Evolutionary conservation across 129 eudicot genomes (phyloP).

Genomic region (Dittrichia graveolens): DNA sequence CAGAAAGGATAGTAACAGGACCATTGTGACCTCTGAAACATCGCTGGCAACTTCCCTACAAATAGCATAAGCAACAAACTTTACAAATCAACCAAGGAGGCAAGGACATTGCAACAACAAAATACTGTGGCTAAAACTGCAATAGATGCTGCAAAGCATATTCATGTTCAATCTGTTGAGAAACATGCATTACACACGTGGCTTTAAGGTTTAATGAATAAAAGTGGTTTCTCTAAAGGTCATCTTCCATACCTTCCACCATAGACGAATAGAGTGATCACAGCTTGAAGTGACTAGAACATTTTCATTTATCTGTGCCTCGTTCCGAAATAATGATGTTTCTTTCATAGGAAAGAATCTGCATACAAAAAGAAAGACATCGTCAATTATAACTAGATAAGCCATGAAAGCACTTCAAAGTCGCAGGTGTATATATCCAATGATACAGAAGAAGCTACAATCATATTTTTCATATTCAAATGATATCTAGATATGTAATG

Average conservation of each 20-base stretch:
- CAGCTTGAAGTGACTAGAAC: constrained; percentile 78
- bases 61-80: constrained; percentile 25
- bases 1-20: constrained; percentile 72
- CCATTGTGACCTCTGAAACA: constrained; percentile 85
- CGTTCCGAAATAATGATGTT: constrained; percentile 50
- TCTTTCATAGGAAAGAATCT: constrained; percentile 69
- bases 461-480: background rate
- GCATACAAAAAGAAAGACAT: constrained; percentile 25
- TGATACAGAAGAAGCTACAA: background rate
- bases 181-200: too few relatives aligned
- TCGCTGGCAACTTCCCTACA: constrained; percentile 64
- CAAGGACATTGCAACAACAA: background rate
- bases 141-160: constrained; percentile 1
- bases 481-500: background rate
- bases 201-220: background rate
- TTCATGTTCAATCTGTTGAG: background rate
- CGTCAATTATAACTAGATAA: background rate
- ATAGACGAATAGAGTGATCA: constrained; percentile 82
- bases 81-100: constrained; percentile 5
- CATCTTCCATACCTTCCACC: constrained; percentile 68
- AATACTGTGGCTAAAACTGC: constrained; percentile 1
- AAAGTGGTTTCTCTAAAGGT: background rate
- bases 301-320: constrained; percentile 48
- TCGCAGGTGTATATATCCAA: background rate
- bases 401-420: constrained; percentile 8